These are phyloP conservation scores for Sarcomyxa edulis DNA, from an alignment of 768 basidiomycete genomes.

Conservation along the genomic window DNA sequence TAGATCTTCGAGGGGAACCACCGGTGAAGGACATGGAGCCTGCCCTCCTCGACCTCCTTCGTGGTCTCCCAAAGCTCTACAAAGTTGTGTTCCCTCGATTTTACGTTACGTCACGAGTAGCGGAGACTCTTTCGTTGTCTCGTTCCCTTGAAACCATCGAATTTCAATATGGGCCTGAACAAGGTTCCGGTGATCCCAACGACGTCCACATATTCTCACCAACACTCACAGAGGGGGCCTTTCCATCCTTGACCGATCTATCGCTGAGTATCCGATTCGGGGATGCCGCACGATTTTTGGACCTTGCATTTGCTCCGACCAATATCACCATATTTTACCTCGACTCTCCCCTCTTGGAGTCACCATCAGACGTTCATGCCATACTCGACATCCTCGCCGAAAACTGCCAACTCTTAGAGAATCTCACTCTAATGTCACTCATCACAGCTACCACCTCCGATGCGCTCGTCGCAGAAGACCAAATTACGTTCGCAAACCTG, in stretches of 20 bases:
- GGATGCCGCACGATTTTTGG: conserved; percentile 41
- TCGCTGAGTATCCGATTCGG: conserved; percentile 39
- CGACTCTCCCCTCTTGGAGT: conserved; percentile 41
- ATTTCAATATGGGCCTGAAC: conserved; percentile 43
- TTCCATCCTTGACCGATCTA: conserved; percentile 49
- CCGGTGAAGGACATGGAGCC: conserved; percentile 36
- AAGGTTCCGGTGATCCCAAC: conserved; percentile 38
- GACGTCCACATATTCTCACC: conserved; percentile 45
- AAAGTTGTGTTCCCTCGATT: conserved; percentile 48
- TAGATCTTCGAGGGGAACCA: conserved; percentile 40
- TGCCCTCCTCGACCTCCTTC: conserved; percentile 32
- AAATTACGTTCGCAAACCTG: conserved; percentile 9
- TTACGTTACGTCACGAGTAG: conserved; percentile 38
- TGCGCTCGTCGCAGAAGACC: conserved; percentile 12
- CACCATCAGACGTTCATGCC: conserved; percentile 32
- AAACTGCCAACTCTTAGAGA: conserved; percentile 41
- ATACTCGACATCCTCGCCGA: conserved; percentile 41
- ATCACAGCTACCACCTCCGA: conserved; percentile 12
- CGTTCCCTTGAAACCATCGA: conserved; percentile 41
- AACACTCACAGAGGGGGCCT: conserved; percentile 38
- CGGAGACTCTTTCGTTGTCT: conserved; percentile 41
- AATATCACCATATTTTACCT: conserved; percentile 48
- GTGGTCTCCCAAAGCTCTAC: conserved; percentile 35
- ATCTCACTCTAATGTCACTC: conserved; percentile 35
- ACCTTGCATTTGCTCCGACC: conserved; percentile 35